These are phyloP conservation scores for Tolypocladium inflatum DNA, from an alignment of 2,329 filamentous ascomycete species.

Conservation along the genomic window DNA sequence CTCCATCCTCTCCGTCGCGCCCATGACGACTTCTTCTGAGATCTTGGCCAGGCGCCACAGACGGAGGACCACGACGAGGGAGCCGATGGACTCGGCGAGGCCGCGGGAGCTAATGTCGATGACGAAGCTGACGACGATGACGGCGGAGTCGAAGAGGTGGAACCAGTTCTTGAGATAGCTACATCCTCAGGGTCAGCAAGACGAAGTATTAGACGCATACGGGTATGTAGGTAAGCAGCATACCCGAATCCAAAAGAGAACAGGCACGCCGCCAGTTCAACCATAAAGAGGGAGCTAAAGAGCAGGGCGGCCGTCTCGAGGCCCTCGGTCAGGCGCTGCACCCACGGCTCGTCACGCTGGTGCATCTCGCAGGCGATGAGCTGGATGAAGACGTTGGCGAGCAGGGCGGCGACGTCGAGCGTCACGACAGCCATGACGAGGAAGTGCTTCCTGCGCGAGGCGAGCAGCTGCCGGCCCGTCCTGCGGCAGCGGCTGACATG, in stretches of 20 bases:
- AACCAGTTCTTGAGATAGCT: constrained; percentile 51
- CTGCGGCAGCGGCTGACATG: constrained; percentile 2
- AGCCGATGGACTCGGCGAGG: constrained; percentile 52
- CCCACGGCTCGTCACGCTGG: constrained; percentile 30
- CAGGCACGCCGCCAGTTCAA: constrained; percentile 48
- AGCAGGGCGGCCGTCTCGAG: constrained; percentile 45
- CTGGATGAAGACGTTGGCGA: constrained; percentile 37
- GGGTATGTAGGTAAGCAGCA: constrained; percentile 13
- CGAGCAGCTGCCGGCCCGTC: constrained; percentile 13
- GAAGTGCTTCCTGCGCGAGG: constrained; percentile 34
- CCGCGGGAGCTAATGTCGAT: constrained; percentile 53
- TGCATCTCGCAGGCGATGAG: constrained; percentile 38
- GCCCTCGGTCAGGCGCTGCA: constrained; percentile 21
- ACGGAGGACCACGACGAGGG: constrained; percentile 56
- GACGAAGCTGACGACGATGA: constrained; percentile 53
- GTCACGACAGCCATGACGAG: constrained; percentile 32
- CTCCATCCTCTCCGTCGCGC: constrained; percentile 53
- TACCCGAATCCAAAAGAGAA: constrained; percentile 54
- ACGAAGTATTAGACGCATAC: not conserved
- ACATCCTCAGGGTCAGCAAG: not conserved
- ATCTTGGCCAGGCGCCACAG: constrained; percentile 64
- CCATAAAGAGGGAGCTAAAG: constrained; percentile 56
- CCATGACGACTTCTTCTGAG: constrained; percentile 56
- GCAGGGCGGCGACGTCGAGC: constrained; percentile 33
- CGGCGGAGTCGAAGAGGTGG: constrained; percentile 52